phyloP scores from a whole-genome alignment of 805 yeast species.

The Lipomyces starkeyi region DNA sequence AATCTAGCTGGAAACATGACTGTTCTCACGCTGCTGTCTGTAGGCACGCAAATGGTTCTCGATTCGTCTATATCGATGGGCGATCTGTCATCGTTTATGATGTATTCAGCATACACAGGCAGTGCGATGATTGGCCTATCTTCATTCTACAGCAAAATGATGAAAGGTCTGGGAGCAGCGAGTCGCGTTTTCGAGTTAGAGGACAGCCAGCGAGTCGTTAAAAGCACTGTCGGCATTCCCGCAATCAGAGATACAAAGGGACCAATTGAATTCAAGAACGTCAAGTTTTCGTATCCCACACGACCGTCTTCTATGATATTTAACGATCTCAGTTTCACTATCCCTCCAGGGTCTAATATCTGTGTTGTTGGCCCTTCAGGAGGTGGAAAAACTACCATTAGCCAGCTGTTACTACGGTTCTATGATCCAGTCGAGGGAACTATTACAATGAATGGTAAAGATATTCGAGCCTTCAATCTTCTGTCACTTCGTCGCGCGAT shows the following conservation, averaged over 20 bases:
- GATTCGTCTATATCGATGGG: conserved; percentile 80
- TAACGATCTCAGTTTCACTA: conserved; percentile 59
- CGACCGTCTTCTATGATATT: conserved; percentile 74
- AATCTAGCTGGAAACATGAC: conserved; percentile 85
- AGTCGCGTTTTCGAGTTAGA: conserved; percentile 86
- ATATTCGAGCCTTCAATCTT: conserved; percentile 71
- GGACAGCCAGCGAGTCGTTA: conserved; percentile 74
- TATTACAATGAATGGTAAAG: conserved; percentile 82
- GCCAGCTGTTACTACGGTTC: conserved; percentile 74
- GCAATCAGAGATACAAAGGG: conserved; percentile 26
- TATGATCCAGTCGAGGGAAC: conserved; percentile 70
- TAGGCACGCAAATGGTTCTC: conserved; percentile 85
- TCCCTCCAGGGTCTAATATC: conserved; percentile 81
- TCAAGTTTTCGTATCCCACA: conserved; percentile 82
- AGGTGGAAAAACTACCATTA: conserved; percentile 89
- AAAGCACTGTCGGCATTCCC: conserved; percentile 43
- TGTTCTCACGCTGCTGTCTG: conserved; percentile 70
- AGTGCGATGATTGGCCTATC: conserved; percentile 88
- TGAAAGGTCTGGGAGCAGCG: conserved; percentile 98
- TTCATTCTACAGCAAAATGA: conserved; percentile 87
- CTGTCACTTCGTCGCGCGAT: conserved; percentile 75
- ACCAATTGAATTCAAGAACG: conserved; percentile 62
- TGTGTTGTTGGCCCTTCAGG: conserved; percentile 97
- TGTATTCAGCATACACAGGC: conserved; percentile 95
- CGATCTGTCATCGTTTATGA: conserved; percentile 87